phyloP scores from a whole-genome alignment of 148 eudicot species.

The Cornus kousa region DNA sequence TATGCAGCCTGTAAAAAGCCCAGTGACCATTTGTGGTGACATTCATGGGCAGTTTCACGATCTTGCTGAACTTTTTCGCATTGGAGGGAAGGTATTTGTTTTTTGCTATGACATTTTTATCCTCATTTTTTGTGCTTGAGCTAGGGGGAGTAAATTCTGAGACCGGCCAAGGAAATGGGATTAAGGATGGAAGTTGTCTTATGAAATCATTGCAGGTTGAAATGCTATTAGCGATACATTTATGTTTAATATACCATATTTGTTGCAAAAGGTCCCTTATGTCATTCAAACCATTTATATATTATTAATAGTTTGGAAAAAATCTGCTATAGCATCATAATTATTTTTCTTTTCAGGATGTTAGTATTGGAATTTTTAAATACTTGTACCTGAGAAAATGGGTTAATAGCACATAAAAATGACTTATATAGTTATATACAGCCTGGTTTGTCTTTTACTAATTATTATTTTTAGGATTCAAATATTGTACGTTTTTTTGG shows the following conservation, averaged over 20 bases:
- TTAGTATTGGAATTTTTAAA: neutral
- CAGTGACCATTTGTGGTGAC: constrained; percentile 96
- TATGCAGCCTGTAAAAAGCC: constrained; percentile 96
- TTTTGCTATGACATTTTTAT: constrained; percentile 2
- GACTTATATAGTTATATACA: neutral
- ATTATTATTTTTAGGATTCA: neutral
- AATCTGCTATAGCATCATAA: neutral
- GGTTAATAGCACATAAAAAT: neutral
- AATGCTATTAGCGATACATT: neutral
- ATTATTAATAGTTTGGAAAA: neutral
- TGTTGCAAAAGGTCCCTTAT: neutral
- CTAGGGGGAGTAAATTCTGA: neutral
- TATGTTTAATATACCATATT: neutral
- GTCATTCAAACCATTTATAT: neutral
- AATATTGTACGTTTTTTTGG: neutral
- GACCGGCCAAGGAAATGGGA: neutral
- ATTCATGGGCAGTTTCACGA: constrained; percentile 97
- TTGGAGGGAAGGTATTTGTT: constrained; percentile 83
- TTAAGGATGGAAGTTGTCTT: constrained; percentile 3
- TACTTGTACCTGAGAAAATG: neutral
- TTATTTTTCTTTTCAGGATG: neutral
- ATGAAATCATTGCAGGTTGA: constrained; percentile 3
- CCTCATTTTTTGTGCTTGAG: neutral
- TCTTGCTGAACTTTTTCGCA: constrained; percentile 93
- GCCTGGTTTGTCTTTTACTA: neutral